A percentile compares a stretch with the other conserved stretches of the same genome.
Conservation (phyloP, 805 yeast genomes). For the Lipomyces starkeyi region DNA sequence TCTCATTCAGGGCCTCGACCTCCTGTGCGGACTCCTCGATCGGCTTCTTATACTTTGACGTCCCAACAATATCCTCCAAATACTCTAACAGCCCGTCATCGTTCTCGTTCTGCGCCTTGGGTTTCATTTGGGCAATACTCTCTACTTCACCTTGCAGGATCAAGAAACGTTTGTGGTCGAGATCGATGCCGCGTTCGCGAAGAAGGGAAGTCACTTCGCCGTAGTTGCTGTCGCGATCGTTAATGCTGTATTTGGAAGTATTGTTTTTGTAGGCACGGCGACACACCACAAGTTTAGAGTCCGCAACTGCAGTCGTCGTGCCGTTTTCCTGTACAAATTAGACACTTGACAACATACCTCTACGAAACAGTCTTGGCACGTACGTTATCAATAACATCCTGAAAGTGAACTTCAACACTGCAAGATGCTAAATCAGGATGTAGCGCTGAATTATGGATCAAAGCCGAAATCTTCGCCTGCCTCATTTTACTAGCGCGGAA, state of each 20-base stretch:
- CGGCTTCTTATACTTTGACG: constrained; percentile 76
- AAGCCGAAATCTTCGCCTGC: constrained; percentile 88
- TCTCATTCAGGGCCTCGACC: constrained; percentile 77
- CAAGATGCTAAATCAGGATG: constrained; percentile 72
- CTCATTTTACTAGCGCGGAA: constrained; percentile 97
- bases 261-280: constrained; percentile 81
- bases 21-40: constrained; percentile 68
- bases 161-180: constrained; percentile 91
- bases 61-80: constrained; percentile 95
- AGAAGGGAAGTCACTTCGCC: constrained; percentile 77
- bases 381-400: constrained; percentile 66
- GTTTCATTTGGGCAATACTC: constrained; percentile 97
- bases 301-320: constrained; percentile 55
- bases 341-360: background rate
- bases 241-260: constrained; percentile 76
- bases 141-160: constrained; percentile 98
- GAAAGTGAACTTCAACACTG: constrained; percentile 89
- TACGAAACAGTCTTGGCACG: constrained; percentile 39
- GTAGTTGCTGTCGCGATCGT: constrained; percentile 71
- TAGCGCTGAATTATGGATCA: constrained; percentile 87
- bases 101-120: constrained; percentile 89
- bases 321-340: constrained; percentile 48
- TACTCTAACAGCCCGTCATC: constrained; percentile 96
- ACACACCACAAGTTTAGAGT: constrained; percentile 68
- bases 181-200: constrained; percentile 84